Evolutionary conservation across 2,329 filamentous ascomycete genomes (phyloP).

Genomic region (Chaetomium olivaceum): DNA sequence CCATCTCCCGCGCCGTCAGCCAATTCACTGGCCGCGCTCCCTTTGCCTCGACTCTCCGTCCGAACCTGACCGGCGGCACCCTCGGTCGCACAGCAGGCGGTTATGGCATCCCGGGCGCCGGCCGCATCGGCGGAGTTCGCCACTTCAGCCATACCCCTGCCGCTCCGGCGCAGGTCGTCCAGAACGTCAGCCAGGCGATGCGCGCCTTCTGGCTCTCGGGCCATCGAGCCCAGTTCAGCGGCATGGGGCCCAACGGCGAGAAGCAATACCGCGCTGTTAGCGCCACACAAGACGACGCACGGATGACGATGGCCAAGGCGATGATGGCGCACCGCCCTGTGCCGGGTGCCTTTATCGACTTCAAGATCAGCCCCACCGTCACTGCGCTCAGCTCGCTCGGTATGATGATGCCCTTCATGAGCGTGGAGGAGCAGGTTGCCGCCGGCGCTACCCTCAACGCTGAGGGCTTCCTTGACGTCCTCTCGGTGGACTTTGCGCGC

Average conservation of each 20-base stretch:
- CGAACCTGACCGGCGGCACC: slow-evolving; percentile 86
- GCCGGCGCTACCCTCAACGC: slow-evolving; percentile 68
- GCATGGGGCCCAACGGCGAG: slow-evolving; percentile 70
- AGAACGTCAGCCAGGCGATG: slow-evolving; percentile 92
- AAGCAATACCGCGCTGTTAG: slow-evolving; percentile 79
- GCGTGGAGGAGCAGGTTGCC: slow-evolving; percentile 42
- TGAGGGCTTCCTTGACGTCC: slow-evolving; percentile 78
- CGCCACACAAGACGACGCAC: slow-evolving; percentile 69
- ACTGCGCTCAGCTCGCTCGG: slow-evolving; percentile 79
- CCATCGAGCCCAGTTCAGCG: slow-evolving; percentile 84
- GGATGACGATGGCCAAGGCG: slow-evolving; percentile 57
- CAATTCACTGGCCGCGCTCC: slow-evolving; percentile 74
- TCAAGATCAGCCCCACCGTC: slow-evolving; percentile 82
- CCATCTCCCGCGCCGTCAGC: slow-evolving; percentile 52
- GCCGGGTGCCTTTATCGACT: slow-evolving; percentile 84
- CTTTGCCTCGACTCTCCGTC: slow-evolving; percentile 84
- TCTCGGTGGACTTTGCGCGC: slow-evolving; percentile 85
- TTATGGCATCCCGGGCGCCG: slow-evolving; percentile 72
- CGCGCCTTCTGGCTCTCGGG: slow-evolving; percentile 91
- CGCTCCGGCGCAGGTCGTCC: slow-evolving; percentile 83
- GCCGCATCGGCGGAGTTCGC: slow-evolving; percentile 68
- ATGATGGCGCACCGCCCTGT: slow-evolving; percentile 51
- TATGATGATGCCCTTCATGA: slow-evolving; percentile 51
- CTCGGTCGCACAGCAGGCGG: slow-evolving; percentile 84
- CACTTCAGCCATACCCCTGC: slow-evolving; percentile 91